A percentile compares a stretch with the other conserved stretches of the same genome.
phyloP scores from a whole-genome alignment of 345 rosid genomes.

The Pistacia vera region DNA sequence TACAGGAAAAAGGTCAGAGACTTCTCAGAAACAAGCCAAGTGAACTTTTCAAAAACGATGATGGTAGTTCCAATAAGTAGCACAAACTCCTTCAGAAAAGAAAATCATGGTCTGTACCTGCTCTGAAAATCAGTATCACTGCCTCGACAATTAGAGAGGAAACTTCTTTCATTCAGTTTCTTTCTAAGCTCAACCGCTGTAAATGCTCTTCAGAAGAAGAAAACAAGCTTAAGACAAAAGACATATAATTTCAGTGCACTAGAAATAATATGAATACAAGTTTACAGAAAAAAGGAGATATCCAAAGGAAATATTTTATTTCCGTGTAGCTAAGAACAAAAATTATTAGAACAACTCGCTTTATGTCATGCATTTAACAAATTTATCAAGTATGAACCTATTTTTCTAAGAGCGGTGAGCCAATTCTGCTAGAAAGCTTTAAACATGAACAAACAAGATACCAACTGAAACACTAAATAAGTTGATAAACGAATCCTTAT shows the following conservation, averaged over 20 bases:
- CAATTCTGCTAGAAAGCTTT: neutral
- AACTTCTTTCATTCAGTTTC: slow-evolving; percentile 68
- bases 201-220: slow-evolving; percentile 52
- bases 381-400: too few relatives aligned
- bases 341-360: neutral
- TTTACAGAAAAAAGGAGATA: neutral
- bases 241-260: neutral
- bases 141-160: slow-evolving; percentile 47
- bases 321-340: neutral
- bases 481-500: neutral
- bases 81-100: neutral
- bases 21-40: neutral
- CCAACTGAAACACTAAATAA: neutral
- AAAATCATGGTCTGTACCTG: slow-evolving; percentile 44
- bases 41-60: neutral
- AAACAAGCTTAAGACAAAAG: neutral
- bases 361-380: neutral
- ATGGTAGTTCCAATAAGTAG: slow-evolving; percentile 13
- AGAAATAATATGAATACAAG: neutral
- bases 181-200: slow-evolving; percentile 69
- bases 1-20: slow-evolving; percentile 16
- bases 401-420: neutral
- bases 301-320: neutral
- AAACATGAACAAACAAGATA: neutral
- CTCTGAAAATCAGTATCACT: slow-evolving; percentile 54